Percentiles rank a stretch among this genome's conserved stretches.
Evolutionary conservation across 495 filamentous ascomycete species (phyloP).

Genomic region (Podospora bellae-mahoneyi): DNA sequence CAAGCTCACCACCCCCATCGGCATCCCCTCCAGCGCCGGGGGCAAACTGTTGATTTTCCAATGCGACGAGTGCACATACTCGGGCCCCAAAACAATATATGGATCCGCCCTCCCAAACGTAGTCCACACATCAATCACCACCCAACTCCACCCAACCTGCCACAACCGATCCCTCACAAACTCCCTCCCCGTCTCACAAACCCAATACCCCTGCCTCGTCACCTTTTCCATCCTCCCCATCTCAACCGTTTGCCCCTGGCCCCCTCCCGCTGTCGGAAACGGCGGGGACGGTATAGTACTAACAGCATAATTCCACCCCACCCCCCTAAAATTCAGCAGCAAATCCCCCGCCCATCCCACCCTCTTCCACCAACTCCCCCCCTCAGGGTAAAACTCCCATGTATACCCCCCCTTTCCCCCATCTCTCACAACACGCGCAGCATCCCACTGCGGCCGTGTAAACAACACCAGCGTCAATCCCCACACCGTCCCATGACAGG

Average conservation of each 20-base stretch:
- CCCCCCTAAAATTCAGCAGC: slow-evolving; percentile 64
- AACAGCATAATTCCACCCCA: slow-evolving; percentile 72
- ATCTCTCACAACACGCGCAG: slow-evolving; percentile 59
- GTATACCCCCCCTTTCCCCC: slow-evolving; percentile 40
- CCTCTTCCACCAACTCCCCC: slow-evolving; percentile 53
- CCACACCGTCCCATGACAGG: slow-evolving; percentile 67
- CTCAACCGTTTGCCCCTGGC: neutral
- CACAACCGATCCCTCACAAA: neutral
- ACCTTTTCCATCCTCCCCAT: neutral
- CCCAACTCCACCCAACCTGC: neutral
- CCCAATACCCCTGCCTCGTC: neutral
- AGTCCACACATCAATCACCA: neutral
- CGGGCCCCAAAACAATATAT: neutral
- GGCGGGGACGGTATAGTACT: slow-evolving; percentile 49
- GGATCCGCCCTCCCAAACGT: neutral
- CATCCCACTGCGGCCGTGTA: slow-evolving; percentile 62
- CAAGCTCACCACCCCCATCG: neutral
- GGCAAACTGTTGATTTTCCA: slow-evolving; percentile 24
- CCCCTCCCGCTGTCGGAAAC: neutral
- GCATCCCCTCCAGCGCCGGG: slow-evolving; percentile 21
- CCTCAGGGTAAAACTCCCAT: slow-evolving; percentile 71
- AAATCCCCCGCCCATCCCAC: slow-evolving; percentile 71
- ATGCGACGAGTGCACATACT: slow-evolving; percentile 27
- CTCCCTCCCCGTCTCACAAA: neutral
- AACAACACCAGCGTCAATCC: slow-evolving; percentile 58